Evolutionary conservation across 352 stramenopile species (phyloP).

Genomic region (Lagenidium sp.): DNA sequence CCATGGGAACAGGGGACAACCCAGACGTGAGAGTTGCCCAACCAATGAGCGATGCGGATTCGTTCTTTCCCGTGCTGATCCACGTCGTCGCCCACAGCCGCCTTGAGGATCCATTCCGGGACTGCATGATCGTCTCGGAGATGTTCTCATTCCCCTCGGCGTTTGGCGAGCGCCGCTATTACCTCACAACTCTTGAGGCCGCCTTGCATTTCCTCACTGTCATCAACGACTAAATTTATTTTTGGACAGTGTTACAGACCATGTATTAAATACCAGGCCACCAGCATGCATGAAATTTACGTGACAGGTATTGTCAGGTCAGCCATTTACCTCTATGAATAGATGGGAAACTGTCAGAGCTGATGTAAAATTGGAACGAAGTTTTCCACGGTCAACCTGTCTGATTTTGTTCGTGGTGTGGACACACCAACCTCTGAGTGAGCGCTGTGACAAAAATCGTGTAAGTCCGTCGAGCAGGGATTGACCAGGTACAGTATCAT

Average conservation of each 20-base stretch:
- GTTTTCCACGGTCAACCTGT: background rate
- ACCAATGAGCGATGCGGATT: slow-evolving; percentile 17
- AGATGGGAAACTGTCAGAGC: too few species aligned
- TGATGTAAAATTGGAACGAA: background rate
- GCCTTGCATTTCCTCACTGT: slow-evolving; percentile 27
- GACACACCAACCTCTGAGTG: slow-evolving; percentile 5
- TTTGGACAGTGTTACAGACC: background rate
- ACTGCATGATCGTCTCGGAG: slow-evolving; percentile 16
- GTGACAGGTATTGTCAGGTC: too few species aligned
- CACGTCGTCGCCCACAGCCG: slow-evolving; percentile 19
- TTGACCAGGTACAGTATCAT: too few species aligned
- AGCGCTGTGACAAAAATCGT: background rate
- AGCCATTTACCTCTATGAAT: too few species aligned
- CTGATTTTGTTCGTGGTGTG: background rate
- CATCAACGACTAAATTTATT: slow-evolving; percentile 10
- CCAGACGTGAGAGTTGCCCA: too few species aligned
- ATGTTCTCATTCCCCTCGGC: slow-evolving; percentile 22
- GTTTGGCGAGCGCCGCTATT: slow-evolving; percentile 25
- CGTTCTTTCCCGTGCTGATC: slow-evolving; percentile 33
- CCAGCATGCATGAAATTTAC: too few species aligned
- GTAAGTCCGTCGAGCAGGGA: too few species aligned
- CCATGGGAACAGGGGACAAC: too few species aligned
- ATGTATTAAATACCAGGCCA: slow-evolving; percentile 3
- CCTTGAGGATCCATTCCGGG: slow-evolving; percentile 10
- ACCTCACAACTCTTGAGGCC: slow-evolving; percentile 38